Evolutionary conservation across 108 stramenopile genomes (phyloP), one percentile per base, ranked within the genome.

Genomic region (Skeletonema potamos): DNA sequence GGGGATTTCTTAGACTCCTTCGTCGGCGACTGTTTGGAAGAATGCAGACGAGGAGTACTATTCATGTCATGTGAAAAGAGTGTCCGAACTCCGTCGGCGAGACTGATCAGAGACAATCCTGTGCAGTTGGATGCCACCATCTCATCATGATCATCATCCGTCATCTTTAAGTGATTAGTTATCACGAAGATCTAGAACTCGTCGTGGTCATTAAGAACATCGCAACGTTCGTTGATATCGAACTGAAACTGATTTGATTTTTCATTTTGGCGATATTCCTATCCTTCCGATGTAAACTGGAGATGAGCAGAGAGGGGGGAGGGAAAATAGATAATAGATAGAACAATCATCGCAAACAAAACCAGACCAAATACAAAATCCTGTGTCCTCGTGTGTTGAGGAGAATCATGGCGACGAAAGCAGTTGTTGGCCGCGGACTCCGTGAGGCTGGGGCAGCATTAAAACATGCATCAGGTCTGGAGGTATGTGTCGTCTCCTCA

Each of bases 401-500:
- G 34, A 10, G 34, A 36, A 36, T 20, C 43, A 82, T 77, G 71
- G 67, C 78, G 27, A 54, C 79, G 66, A 83, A 86, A 72, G 80
- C 66, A 55, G 66, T 78, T 17, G 71, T 86, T 10, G 88, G 77
- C 41, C 72, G 86, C 46, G 85, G 82, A 5, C 79, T 89, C 39
- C 88, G 88, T 13, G 88, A 89, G 67, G 75, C 86, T 8, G 88
- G 86, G n/a, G 82, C 84, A 44, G 79, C 82, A 9, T 64, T 89
- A 32, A 85, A 86, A 76, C 81, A 82, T 55, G 69, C 70, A 10
- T 82, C 73, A 57, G 86, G 83, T 18, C 12, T 78, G 27, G 88
- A 89, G 84, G 88, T 89, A 62, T 11, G 86, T 51, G 18, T n/a
- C 43, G 12, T 13, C 46, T 12, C 10, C 36, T 59, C 22, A 18